Evolutionary conservation across 179 eudicot species (phyloP), one percentile per base, ranked within the genome.

Genomic region (Carnegiea gigantea): DNA sequence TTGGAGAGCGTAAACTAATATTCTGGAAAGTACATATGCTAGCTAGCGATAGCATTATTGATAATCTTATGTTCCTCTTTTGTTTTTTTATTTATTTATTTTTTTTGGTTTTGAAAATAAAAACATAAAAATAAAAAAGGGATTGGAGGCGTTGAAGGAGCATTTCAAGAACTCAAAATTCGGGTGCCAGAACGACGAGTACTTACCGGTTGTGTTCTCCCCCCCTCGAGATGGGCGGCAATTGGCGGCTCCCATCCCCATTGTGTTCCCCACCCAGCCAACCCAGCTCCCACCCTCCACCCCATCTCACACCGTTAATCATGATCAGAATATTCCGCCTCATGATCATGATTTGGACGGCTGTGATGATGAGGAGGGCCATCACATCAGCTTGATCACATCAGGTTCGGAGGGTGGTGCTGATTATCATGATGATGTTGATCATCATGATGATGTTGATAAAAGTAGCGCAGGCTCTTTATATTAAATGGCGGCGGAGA

Each of bases 91-190:
- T 51, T 51, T 3, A 14, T 14, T 20, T 28, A 10, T 14, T 15
- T 13, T 20, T 20, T 38, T 24, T 33, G 78, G n/a, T 24, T 21
- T 49, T 20, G 23, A 14, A 46, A 48, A 6, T 72, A 67, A 36
- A 60, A 28, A 95, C 4, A 44, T 26, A 11, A n/a, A 60, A 40
- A 73, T 28, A 28, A 28, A 67, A 49, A 60, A 95, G 99, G 99
- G 99, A 1, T 48, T 91, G 87, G 98, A 95, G 79, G 95, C 97
- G 24, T 81, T 95, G 77, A 94, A 91, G 82, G 99, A 94, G 83
- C 99, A 95, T 81, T 95, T 95, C 92, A 92, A 91, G 90, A 95
- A 91, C 90, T 95, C 99, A 10, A 95, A 94, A 89, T 95, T 95
- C 84, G 95, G 94, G 44, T 90, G 97, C 79, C 91, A 90, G 30